Percentiles rank a stretch among this genome's conserved stretches.
Conservation (phyloP, 345 rosid genomes). For the Carallia brachiata region DNA sequence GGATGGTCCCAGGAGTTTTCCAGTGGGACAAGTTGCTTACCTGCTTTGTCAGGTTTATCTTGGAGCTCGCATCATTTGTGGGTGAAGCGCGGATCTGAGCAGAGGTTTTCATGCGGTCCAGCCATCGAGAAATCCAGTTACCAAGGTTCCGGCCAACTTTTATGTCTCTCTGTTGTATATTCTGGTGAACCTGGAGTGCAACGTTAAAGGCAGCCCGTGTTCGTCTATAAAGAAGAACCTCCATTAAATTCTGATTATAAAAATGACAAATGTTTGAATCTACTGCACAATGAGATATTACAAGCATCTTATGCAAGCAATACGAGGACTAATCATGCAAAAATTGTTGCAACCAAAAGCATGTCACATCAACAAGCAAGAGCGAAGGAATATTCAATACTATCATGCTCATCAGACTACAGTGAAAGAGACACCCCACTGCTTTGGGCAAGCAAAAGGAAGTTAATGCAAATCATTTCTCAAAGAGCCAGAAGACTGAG, state of each 20-base stretch:
- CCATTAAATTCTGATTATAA: background rate
- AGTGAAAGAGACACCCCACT: too few species aligned
- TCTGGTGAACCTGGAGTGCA: conserved; percentile 62
- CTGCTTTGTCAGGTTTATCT: conserved; percentile 42
- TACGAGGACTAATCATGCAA: background rate
- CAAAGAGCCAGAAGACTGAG: too few species aligned
- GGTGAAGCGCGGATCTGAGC: conserved; percentile 64
- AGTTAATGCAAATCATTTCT: too few species aligned
- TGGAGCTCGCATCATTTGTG: conserved; percentile 25
- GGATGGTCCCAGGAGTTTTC: conserved; percentile 39
- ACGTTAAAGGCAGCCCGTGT: conserved; percentile 57
- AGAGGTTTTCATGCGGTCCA: conserved; percentile 82
- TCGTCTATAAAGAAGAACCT: conserved; percentile 42
- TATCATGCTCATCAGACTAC: too few species aligned
- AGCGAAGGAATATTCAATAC: background rate
- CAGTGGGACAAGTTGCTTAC: conserved; percentile 29
- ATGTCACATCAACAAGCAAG: background rate
- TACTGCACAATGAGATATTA: too few species aligned
- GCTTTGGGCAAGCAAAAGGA: too few species aligned
- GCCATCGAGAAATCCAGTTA: conserved; percentile 85
- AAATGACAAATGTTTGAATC: background rate
- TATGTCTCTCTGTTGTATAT: conserved; percentile 77
- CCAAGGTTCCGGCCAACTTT: conserved; percentile 86
- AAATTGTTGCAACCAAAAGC: background rate
- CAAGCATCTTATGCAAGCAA: background rate